Percentiles rank a stretch among this genome's conserved stretches.
Conservation (phyloP, 768 basidiomycete genomes). For the Chalciporus piperatus region DNA sequence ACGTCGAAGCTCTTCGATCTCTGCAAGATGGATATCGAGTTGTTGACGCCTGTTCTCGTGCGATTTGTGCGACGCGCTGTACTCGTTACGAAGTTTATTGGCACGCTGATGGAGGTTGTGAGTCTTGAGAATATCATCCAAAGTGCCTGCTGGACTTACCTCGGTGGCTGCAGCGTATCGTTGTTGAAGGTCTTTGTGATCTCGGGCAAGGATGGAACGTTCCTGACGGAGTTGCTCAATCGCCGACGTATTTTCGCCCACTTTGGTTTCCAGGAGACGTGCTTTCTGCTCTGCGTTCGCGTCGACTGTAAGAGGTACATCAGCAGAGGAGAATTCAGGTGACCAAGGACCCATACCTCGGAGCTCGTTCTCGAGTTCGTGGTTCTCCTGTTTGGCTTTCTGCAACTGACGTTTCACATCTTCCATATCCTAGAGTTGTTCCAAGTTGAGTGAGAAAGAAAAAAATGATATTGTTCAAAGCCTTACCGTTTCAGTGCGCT, state of each 20-base stretch:
- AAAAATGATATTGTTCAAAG: background rate
- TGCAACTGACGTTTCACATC: slow-evolving; percentile 69
- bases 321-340: background rate
- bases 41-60: slow-evolving; percentile 73
- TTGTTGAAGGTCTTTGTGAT: slow-evolving; percentile 72
- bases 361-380: slow-evolving; percentile 69
- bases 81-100: slow-evolving; percentile 61
- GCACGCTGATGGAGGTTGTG: slow-evolving; percentile 40
- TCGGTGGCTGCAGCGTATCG: slow-evolving; percentile 65
- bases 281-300: slow-evolving; percentile 71
- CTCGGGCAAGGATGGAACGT: slow-evolving; percentile 61
- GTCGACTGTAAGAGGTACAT: slow-evolving; percentile 43
- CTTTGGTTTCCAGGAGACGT: slow-evolving; percentile 61
- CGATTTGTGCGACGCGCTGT: slow-evolving; percentile 56
- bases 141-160: slow-evolving; percentile 38
- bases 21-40: slow-evolving; percentile 65
- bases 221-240: slow-evolving; percentile 79
- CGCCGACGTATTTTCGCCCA: slow-evolving; percentile 63
- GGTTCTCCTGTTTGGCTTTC: slow-evolving; percentile 68
- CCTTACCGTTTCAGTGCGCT: slow-evolving; percentile 67
- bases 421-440: slow-evolving; percentile 65
- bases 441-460: slow-evolving; percentile 1
- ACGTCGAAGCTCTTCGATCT: slow-evolving; percentile 74
- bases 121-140: background rate
- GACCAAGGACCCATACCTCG: slow-evolving; percentile 46